Evolutionary conservation across 2,329 filamentous ascomycete genomes (phyloP), one percentile per base, ranked within the genome.

Genomic region (Penicillium occitanis): DNA sequence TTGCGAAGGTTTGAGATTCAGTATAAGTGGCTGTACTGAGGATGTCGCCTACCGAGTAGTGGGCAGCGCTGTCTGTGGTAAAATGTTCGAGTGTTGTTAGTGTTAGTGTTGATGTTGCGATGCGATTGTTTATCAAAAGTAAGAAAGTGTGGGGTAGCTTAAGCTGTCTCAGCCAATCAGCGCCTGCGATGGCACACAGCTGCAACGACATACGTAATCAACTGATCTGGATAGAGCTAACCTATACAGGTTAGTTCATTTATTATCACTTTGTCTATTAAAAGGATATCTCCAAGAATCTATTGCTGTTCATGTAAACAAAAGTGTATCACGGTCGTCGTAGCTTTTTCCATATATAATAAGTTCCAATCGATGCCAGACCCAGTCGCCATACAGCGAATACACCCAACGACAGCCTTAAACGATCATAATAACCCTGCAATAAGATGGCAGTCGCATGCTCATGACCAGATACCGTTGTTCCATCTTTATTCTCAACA

Each of bases 361-460:
- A 65, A 14, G 69, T 72, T 25, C 71, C 73, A 33, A 71, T 68
- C 11, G 76, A 75, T 14, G 75, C 76, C 55, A 77, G 57, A 8
- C 70, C 70, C 40, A 75, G 66, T 61, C 79, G 72, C 75, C 77
- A 81, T 8, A 74, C 76, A 22, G 80, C 67, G 64, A 79, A 79
- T 13, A 81, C 71, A 55, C 71, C 77, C 40, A 80, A 76, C 10
- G 80, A 80, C 35, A 76, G 63, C 19, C 78, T 74, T 28, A 81
- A 66, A 25, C 73, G 73, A 28, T 77, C 73, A 68, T 81, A 82
- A 61, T 82, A 82, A n/a, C 79, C 80, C n/a, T 73, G 73, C 44
- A 82, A 70, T 72, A 82, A 70, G 25, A 79, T 77, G 5, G 78
- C 77, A 28, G 80, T 75, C 2, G 78, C 78, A 70, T 81, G 76